Evolutionary conservation across 1,139 yeast species (phyloP), one percentile per base, ranked within the genome.

Genomic region (Scheffersomyces quercinus): DNA sequence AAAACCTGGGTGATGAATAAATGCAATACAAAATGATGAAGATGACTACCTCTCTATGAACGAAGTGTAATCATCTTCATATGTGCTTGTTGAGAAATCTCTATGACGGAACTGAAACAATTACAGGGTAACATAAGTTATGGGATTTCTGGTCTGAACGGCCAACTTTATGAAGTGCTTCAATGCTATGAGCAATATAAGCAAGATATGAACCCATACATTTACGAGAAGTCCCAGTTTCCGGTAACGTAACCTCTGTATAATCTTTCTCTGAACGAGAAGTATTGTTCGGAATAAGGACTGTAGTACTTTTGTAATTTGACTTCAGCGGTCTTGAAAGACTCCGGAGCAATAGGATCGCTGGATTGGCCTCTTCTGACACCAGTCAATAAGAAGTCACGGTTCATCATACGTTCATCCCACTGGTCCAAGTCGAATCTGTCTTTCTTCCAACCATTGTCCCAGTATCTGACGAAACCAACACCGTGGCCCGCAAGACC

Each of bases 381-480:
- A 20, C 95, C 95, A 9, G 95, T 88, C 56, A 88, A 70, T 53
- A 90, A 74, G 60, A 79, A 75, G 64, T 88, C 96, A 59, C 96
- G 76, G 54, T 82, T 85, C 69, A 81, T 72, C 79, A 82, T 73
- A 66, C 72, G 70, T 42, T 64, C 60, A 62, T 74, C 79, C 82
- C 84, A 83, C 50, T 73, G 73, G 64, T 83, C 88, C 49, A 82
- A 67, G 58, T 77, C 75, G 56, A 67, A 78, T 50, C 88, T 71
- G 59, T 75, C 80, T 55, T 79, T 74, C 59, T 77, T 76, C 64
- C 75, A 70, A 44, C 73, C 79, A 62, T 78, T 77, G 52, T 77
- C 70, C 63, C 67, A 64, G 60, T 69, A 68, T 59, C 79, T 77
- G 50, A 77, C 64, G 40, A 64, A 68, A 26, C 75, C 76, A 28